A percentile compares a stretch with the other conserved stretches of the same genome.
These are phyloP conservation scores for Melampsora larici-populina DNA, from an alignment of 1,284 basidiomycete genomes.

Conservation along the genomic window DNA sequence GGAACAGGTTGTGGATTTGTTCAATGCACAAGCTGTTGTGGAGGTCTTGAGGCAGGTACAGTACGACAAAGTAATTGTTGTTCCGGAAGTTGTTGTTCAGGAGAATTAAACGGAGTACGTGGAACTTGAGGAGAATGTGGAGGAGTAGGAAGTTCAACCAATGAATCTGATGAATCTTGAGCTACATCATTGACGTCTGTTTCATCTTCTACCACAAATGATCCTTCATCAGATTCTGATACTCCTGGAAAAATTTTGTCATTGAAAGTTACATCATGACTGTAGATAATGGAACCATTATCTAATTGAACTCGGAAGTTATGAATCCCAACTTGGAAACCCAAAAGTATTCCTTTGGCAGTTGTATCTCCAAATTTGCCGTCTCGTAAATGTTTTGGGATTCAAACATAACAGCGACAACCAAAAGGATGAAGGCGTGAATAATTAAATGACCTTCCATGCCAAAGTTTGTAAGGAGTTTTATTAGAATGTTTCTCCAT, in stretches of 20 bases:
- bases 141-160: no score
- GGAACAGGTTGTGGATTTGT: no score
- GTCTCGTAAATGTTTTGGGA: not conserved
- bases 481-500: not conserved
- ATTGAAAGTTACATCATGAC: not conserved
- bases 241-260: constrained; percentile 17
- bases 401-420: not conserved
- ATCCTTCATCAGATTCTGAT: not conserved
- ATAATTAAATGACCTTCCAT: not conserved
- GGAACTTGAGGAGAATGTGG: no score
- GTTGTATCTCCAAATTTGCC: constrained; percentile 17
- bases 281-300: no score
- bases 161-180: no score
- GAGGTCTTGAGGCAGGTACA: no score
- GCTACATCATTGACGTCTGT: no score
- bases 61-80: not conserved
- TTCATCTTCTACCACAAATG: no score
- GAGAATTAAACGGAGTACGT: no score
- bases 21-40: no score
- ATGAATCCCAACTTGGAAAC: constrained; percentile 2
- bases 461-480: not conserved
- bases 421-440: constrained; percentile 10
- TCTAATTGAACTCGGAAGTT: constrained; percentile 16
- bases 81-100: not conserved
- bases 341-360: constrained; percentile 2